Base-by-base conservation (phyloP, 2,329 filamentous ascomycete genomes). In the Calonectria montana region DNA sequence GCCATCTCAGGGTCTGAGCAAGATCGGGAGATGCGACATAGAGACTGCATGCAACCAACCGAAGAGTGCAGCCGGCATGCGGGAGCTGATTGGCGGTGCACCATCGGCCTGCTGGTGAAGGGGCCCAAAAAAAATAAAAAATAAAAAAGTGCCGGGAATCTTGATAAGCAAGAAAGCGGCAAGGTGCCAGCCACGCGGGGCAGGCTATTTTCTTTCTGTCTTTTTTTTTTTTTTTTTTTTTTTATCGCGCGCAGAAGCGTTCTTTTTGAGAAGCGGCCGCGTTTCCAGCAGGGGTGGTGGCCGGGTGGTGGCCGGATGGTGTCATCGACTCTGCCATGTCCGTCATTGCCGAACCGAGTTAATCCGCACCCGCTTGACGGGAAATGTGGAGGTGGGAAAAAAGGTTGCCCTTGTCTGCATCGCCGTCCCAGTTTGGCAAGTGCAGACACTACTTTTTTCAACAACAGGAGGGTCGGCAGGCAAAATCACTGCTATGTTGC, bases 231-330 rank as follows among this genome's bases (percentile, higher is more conserved):
- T 31, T 53, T 48, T n/a, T 50, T 50, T 29, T 50, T n/a, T 31
- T 31, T 55, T 37, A 55, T 35, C 21, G 35, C 53, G 12, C 53
- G n/a, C 29, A 57, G 53, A 57, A 57, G 53, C 53, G 53, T 57
- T 21, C 15, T 43, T 43, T 43, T 43, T 21, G 41, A n/a, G 21
- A 53, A 57, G 29, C 35, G 45, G 43, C 43, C 41, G 31, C 31
- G 45, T 37, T 70, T 57, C n/a, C 25, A 35, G 67, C 68, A 75
- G 71, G 77, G 75, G 62, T 77, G 31, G n/a, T n/a, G n/a, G n/a
- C n/a, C n/a, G n/a, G n/a, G n/a, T n/a, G n/a, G 31, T 12, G 31
- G 31, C 21, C 41, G 67, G 53, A 77, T 77, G 75, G 73, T 78
- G 73, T 76, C 71, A 76, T 78, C 45, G 62, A 69, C 55, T 59